Conservation (phyloP, 2,329 filamentous ascomycete genomes). For the Tolypocladium nubicola region DNA sequence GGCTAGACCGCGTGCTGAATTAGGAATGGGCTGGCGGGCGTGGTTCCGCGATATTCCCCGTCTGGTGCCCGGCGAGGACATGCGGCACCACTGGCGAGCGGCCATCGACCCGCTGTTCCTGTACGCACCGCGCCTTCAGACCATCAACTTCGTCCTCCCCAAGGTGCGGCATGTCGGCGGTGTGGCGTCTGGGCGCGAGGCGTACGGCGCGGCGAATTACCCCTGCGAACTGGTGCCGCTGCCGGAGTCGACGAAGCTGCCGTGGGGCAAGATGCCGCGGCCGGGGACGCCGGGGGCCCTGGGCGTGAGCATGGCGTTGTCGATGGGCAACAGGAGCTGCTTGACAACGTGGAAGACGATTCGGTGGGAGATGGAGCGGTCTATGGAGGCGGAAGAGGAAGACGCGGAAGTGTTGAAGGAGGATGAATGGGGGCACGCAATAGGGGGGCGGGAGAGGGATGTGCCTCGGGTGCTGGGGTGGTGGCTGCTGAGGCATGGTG, state of each 20-base stretch:
- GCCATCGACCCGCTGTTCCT: slow-evolving; percentile 10
- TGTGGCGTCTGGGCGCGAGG: slow-evolving; percentile 15
- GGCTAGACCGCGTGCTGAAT: slow-evolving; percentile 15
- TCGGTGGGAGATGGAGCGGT: slow-evolving; percentile 1
- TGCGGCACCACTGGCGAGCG: slow-evolving; percentile 10
- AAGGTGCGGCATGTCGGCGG: slow-evolving; percentile 14
- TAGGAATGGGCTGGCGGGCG: slow-evolving; percentile 18
- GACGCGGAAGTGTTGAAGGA: background rate
- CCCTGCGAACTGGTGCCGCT: slow-evolving; percentile 9
- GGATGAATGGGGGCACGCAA: background rate
- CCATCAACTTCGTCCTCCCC: slow-evolving; percentile 16
- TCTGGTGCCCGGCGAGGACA: slow-evolving; percentile 9
- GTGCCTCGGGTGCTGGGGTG: slow-evolving; percentile 7
- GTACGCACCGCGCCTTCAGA: slow-evolving; percentile 12
- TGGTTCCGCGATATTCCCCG: slow-evolving; percentile 16
- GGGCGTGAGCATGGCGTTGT: background rate
- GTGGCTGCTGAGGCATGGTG: slow-evolving; percentile 10
- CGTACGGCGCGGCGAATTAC: slow-evolving; percentile 10
- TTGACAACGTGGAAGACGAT: slow-evolving; percentile 1
- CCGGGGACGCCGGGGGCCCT: background rate
- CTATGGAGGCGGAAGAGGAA: background rate
- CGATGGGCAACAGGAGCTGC: background rate
- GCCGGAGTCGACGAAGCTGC: slow-evolving; percentile 10
- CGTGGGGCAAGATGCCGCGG: slow-evolving; percentile 11
- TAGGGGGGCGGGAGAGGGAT: background rate